Base-by-base conservation (phyloP, 2,329 filamentous ascomycete species). In the Fragosphaeria purpurea region DNA sequence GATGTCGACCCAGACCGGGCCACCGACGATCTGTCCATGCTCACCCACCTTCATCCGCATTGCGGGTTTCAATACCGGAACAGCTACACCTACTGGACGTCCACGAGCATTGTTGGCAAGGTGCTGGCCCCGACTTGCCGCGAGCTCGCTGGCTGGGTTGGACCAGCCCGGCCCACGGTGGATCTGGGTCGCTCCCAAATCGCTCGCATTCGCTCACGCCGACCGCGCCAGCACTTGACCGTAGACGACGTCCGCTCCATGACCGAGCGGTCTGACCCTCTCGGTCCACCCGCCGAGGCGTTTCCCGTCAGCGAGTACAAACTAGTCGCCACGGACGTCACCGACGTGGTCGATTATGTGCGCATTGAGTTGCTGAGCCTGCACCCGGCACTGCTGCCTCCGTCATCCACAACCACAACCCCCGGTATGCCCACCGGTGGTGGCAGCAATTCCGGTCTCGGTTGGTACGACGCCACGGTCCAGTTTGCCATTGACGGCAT, bases 21-120 rank as follows among this genome's bases (percentile, higher is more conserved):
- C 4, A 80, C 78, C 5, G 78, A 83, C 54, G 70, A 80, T 7
- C 74, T 88, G 12, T 80, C 81, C 9, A 73, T 83, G 37, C 73
- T 89, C 7, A 83, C 80, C 1, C 82, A 87, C 58, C 73, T 83
- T 57, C 76, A 83, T 52, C 82, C 83, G 1, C 72, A 82, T 57
- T 82, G 81, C 55, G 85, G 85, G 12, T 88, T 89, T 60, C 85
- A 89, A 66, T 88, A 88, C 62, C 81, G 82, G 52, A 76, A 71
- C 58, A 82, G 80, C 51, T 83, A 84, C 61, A 88, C 85, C 1
- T 89, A 88, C 70, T 89, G 85, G 85, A 80, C 83, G 4, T 77
- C 80, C 10, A 72, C 76, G 22, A 85, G 77, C 57, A 85, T 88
- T 51, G 81, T 89, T 3, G 85, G 85, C 39, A 88, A 87, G 61